phyloP scores from a whole-genome alignment of 306 rosid species.

The Ormosia emarginata region DNA sequence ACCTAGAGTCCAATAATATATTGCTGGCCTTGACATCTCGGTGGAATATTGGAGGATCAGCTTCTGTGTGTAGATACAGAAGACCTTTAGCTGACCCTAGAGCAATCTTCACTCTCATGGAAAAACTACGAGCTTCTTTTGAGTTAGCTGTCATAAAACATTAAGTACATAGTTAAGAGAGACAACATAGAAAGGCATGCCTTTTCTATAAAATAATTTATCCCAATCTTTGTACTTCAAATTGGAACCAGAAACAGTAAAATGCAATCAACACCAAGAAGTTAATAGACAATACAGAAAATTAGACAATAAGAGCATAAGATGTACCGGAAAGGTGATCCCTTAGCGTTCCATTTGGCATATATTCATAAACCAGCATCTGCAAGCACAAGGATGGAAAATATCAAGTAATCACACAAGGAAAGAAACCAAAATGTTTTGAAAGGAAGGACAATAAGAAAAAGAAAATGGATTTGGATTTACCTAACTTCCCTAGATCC shows the following conservation, averaged over 20 bases:
- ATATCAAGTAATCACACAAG: no score
- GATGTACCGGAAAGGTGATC: slow-evolving; percentile 79
- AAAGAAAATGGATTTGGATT: slow-evolving; percentile 3
- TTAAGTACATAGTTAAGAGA: background rate
- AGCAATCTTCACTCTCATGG: slow-evolving; percentile 68
- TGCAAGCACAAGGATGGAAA: slow-evolving; percentile 51
- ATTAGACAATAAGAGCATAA: background rate
- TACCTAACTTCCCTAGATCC: background rate
- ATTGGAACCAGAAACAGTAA: background rate
- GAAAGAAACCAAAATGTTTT: background rate
- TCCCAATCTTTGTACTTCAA: background rate
- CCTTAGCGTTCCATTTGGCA: slow-evolving; percentile 78
- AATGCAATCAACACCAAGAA: background rate
- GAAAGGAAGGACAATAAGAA: background rate
- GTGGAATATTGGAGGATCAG: slow-evolving; percentile 96
- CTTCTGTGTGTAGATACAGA: slow-evolving; percentile 90
- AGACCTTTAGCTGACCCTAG: slow-evolving; percentile 81
- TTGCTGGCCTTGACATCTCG: slow-evolving; percentile 92
- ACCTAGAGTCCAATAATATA: slow-evolving; percentile 70
- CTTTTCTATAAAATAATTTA: background rate
- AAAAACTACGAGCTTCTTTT: slow-evolving; percentile 54
- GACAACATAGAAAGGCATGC: background rate
- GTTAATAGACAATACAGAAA: background rate
- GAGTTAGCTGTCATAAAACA: slow-evolving; percentile 44
- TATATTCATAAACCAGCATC: slow-evolving; percentile 92